These are phyloP conservation scores for Ehretia macrophylla DNA, from an alignment of 257 asterid genomes.

Conservation along the genomic window DNA sequence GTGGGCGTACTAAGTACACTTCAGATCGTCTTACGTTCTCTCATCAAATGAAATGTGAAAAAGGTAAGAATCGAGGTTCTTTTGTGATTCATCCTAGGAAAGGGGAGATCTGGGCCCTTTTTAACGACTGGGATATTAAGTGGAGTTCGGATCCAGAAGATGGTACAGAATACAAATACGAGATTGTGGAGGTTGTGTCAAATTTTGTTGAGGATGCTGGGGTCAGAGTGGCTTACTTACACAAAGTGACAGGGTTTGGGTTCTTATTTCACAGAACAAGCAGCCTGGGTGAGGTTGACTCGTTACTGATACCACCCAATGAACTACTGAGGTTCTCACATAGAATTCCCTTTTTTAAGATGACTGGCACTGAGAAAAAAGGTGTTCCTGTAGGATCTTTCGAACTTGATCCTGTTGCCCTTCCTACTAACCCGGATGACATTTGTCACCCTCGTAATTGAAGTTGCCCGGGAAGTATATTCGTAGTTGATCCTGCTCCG, in stretches of 20 bases:
- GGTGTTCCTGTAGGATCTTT: no score
- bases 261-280: constrained; percentile 53
- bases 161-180: constrained; percentile 39
- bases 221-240: constrained; percentile 42
- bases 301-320: constrained; percentile 35
- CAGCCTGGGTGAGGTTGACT: constrained; percentile 13
- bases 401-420: no score
- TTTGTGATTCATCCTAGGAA: constrained; percentile 44
- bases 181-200: constrained; percentile 64
- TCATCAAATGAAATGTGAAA: constrained; percentile 28
- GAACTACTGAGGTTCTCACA: no score
- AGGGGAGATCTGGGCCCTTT: constrained; percentile 85
- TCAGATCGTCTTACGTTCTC: constrained; percentile 40
- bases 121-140: constrained; percentile 55
- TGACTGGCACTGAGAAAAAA: no score
- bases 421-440: no score
- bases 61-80: constrained; percentile 37
- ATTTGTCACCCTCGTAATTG: no score
- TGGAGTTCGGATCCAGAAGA: constrained; percentile 47
- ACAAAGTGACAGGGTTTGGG: constrained; percentile 51
- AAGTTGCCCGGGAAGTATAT: constrained; percentile 22
- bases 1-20: constrained; percentile 23
- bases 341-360: no score
- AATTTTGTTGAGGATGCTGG: constrained; percentile 42
- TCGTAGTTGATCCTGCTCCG: constrained; percentile 12